Conservation (phyloP, 805 yeast genomes). For the Clavispora vitiphila region DNA sequence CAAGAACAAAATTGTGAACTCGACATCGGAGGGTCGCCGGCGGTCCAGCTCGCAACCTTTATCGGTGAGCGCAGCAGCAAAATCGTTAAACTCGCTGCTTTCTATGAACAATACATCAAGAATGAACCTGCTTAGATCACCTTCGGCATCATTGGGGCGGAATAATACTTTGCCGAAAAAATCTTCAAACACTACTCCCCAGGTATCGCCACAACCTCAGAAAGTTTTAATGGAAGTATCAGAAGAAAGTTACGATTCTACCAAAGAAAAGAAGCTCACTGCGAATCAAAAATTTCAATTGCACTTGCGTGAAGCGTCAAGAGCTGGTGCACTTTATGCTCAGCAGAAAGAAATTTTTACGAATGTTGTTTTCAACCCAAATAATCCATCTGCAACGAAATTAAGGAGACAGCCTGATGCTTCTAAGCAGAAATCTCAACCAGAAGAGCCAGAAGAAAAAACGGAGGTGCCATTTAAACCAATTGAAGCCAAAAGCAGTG, state of each 20-base stretch:
- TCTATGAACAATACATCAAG: not conserved
- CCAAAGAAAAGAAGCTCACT: constrained; percentile 16
- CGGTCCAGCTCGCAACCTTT: constrained; percentile 36
- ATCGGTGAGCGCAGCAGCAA: constrained; percentile 22
- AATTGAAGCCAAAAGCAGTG: not conserved
- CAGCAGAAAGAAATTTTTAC: constrained; percentile 33
- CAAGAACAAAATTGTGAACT: constrained; percentile 5
- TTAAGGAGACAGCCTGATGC: constrained; percentile 9
- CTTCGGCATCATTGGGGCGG: constrained; percentile 1
- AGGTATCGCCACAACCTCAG: constrained; percentile 5
- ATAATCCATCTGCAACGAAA: constrained; percentile 22
- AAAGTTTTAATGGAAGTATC: constrained; percentile 10
- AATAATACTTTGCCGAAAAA: constrained; percentile 5
- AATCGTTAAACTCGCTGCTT: not conserved
- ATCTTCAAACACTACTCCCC: constrained; percentile 1
- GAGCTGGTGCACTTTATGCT: constrained; percentile 31
- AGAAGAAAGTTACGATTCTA: constrained; percentile 13
- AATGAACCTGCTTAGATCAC: not conserved
- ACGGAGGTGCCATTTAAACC: not conserved
- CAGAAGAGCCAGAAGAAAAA: not conserved
- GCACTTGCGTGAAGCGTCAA: constrained; percentile 35
- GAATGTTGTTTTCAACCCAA: constrained; percentile 38
- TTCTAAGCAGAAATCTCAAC: not conserved
- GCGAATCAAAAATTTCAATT: constrained; percentile 38
- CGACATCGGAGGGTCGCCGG: constrained; percentile 19